These are phyloP conservation scores for Aspergillus asperescens DNA, from an alignment of 495 filamentous ascomycete species.

Conservation along the genomic window DNA sequence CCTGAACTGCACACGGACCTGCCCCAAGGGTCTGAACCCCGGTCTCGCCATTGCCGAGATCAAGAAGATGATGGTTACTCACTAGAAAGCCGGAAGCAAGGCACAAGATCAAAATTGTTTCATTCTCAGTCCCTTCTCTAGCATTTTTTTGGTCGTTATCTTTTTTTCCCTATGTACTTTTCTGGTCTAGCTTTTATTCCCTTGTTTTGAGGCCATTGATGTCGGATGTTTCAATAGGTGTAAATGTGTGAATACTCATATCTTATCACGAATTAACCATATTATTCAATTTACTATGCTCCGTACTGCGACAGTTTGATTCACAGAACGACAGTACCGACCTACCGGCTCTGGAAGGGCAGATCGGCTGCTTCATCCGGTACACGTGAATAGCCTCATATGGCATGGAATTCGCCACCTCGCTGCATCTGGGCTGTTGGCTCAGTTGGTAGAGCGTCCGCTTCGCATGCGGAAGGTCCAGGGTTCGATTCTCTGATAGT, in stretches of 20 bases:
- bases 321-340: too few species aligned
- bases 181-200: constrained; percentile 21
- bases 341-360: too few species aligned
- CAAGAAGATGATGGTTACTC: constrained; percentile 86
- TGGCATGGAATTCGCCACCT: too few species aligned
- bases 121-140: constrained; percentile 24
- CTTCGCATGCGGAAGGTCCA: constrained; percentile 24
- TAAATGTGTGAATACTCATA: constrained; percentile 42
- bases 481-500: constrained; percentile 26
- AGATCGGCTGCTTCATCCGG: too few species aligned
- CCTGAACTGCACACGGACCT: constrained; percentile 93
- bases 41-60: constrained; percentile 92
- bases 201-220: constrained; percentile 27
- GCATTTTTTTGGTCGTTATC: constrained; percentile 19
- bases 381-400: too few species aligned
- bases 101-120: constrained; percentile 34
- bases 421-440: constrained; percentile 25
- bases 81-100: constrained; percentile 16
- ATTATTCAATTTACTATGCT: too few species aligned
- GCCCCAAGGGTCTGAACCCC: constrained; percentile 97
- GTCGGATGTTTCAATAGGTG: constrained; percentile 46
- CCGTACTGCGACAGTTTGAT: too few species aligned
- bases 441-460: constrained; percentile 22
- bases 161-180: constrained; percentile 18
- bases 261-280: constrained; percentile 14